Evolutionary conservation across 768 basidiomycete species (phyloP).

Genomic region (Russula virescens): DNA sequence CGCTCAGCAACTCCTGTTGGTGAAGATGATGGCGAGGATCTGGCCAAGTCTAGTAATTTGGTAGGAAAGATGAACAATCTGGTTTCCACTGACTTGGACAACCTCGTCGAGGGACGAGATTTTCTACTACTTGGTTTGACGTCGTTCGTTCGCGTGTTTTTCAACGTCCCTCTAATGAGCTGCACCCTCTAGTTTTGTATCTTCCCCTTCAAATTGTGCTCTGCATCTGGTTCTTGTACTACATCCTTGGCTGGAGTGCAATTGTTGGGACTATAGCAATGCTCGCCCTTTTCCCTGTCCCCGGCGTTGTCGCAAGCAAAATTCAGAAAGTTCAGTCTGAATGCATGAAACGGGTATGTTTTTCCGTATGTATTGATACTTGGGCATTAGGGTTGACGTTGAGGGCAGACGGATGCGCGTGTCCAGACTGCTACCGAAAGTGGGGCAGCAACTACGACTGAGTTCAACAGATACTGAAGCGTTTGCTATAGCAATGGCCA

Average conservation of each 20-base stretch:
- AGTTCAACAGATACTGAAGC: constrained; percentile 2
- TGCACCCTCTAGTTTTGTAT: constrained; percentile 28
- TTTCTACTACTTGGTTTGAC: constrained; percentile 22
- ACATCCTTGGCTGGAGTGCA: constrained; percentile 47
- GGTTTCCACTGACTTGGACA: constrained; percentile 55
- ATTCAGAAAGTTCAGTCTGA: constrained; percentile 35
- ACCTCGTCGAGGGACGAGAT: constrained; percentile 29
- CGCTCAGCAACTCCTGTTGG: neutral
- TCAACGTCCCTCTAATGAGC: neutral
- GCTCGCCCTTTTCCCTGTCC: constrained; percentile 38
- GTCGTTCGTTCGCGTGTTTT: neutral
- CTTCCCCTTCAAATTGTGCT: constrained; percentile 39
- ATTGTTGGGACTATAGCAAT: constrained; percentile 39
- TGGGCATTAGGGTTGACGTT: neutral
- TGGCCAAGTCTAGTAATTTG: constrained; percentile 38
- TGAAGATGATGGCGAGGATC: constrained; percentile 1
- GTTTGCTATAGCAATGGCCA: constrained; percentile 29
- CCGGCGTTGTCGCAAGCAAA: constrained; percentile 36
- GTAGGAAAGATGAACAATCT: constrained; percentile 76
- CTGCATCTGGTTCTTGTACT: constrained; percentile 39
- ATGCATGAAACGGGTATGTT: constrained; percentile 37
- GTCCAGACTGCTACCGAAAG: constrained; percentile 43
- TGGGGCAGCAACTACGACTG: constrained; percentile 9
- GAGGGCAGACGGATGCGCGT: constrained; percentile 39
- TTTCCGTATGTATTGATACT: neutral